These are phyloP conservation scores for Hylodesmum podocarpum DNA, from an alignment of 306 rosid species.

Conservation along the genomic window DNA sequence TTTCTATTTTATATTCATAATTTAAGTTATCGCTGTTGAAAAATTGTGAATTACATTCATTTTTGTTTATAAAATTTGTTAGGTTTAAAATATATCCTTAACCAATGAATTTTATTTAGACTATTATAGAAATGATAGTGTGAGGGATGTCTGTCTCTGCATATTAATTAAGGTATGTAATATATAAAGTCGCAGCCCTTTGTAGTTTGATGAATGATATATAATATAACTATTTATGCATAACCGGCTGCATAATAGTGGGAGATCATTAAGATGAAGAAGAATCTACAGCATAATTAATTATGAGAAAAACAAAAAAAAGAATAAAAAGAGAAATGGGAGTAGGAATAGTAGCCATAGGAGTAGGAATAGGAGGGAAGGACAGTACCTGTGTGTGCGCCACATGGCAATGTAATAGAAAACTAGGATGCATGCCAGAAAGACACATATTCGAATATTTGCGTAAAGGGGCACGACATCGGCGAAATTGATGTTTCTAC, in stretches of 20 bases:
- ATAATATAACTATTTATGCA: not conserved
- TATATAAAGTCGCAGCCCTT: conserved; percentile 17
- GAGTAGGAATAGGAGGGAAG: no score
- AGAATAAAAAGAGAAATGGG: not conserved
- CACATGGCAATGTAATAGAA: conserved; percentile 33
- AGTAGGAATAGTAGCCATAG: no score
- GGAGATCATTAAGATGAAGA: conserved; percentile 7
- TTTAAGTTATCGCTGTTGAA: no score
- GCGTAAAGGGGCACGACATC: conserved; percentile 37
- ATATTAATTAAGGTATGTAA: not conserved
- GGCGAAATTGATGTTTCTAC: conserved; percentile 27
- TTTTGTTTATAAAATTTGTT: no score
- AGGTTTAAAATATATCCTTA: no score
- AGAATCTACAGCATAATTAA: conserved; percentile 8
- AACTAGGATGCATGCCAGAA: not conserved
- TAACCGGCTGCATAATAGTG: conserved; percentile 28
- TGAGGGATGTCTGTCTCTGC: conserved; percentile 1
- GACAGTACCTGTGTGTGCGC: conserved; percentile 14
- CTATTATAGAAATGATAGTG: not conserved
- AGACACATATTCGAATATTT: no score
- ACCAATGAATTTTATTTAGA: no score
- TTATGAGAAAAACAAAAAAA: conserved; percentile 8
- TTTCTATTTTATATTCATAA: no score
- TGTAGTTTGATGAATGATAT: not conserved
- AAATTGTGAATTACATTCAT: no score